Percentiles rank a stretch among this genome's conserved stretches.
These are phyloP conservation scores for Gossypium arboreum DNA, from an alignment of 345 rosid genomes.

Conservation along the genomic window DNA sequence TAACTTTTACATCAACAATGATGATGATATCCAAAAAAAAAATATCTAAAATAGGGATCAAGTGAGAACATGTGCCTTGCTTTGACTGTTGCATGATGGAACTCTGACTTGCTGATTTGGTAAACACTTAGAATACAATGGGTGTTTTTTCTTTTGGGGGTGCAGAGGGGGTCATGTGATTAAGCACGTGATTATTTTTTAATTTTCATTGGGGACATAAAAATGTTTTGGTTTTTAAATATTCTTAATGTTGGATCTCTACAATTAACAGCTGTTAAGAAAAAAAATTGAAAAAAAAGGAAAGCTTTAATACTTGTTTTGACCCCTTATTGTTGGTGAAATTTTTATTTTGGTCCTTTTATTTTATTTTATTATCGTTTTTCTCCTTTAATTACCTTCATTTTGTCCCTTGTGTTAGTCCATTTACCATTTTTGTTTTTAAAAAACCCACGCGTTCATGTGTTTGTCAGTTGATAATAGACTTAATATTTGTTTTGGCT, in stretches of 20 bases:
- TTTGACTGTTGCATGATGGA: constrained; percentile 34
- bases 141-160: neutral
- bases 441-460: too few relatives aligned
- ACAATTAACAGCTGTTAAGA: neutral
- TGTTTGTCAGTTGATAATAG: too few relatives aligned
- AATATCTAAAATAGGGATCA: constrained; percentile 30
- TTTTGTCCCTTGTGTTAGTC: too few relatives aligned
- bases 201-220: constrained; percentile 18
- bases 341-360: too few relatives aligned
- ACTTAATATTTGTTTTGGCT: too few relatives aligned
- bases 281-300: too few relatives aligned
- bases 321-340: too few relatives aligned
- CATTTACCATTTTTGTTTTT: too few relatives aligned
- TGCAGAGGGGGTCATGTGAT: constrained; percentile 38
- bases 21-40: neutral
- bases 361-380: too few relatives aligned
- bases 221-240: constrained; percentile 2
- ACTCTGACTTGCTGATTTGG: constrained; percentile 18
- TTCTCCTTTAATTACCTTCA: too few relatives aligned
- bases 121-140: neutral
- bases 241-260: constrained; percentile 17
- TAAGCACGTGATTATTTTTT: constrained; percentile 34
- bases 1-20: too few relatives aligned
- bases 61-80: constrained; percentile 48
- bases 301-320: too few relatives aligned